A percentile compares a stretch with the other conserved stretches of the same genome.
These are phyloP conservation scores for Penicillium crustosum DNA, from an alignment of 2,329 filamentous ascomycete genomes.

Conservation along the genomic window DNA sequence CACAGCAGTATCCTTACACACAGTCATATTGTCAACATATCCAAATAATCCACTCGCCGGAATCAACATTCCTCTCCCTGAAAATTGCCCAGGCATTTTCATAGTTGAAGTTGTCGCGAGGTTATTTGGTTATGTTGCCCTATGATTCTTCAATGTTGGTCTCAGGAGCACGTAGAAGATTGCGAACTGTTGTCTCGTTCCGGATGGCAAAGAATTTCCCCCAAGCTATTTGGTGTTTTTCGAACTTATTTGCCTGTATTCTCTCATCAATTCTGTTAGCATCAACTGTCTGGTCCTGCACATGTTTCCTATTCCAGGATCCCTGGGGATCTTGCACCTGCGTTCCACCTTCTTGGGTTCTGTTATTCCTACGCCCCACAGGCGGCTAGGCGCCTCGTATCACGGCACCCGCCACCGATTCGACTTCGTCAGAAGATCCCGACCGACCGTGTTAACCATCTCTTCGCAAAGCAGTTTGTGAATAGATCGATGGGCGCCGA, in stretches of 20 bases:
- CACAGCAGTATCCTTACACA: conserved; percentile 47
- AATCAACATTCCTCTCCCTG: conserved; percentile 43
- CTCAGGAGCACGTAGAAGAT: conserved; percentile 27
- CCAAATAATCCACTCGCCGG: conserved; percentile 56
- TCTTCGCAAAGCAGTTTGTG: conserved; percentile 54
- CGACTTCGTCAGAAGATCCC: conserved; percentile 50
- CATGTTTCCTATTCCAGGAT: conserved; percentile 49
- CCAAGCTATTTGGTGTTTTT: conserved; percentile 21
- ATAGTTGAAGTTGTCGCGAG: conserved; percentile 53
- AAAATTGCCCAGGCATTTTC: conserved; percentile 29
- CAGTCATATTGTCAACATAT: conserved; percentile 38
- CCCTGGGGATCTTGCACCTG: conserved; percentile 37
- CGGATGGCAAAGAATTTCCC: conserved; percentile 29
- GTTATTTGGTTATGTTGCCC: conserved; percentile 46
- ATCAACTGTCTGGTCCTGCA: conserved; percentile 45
- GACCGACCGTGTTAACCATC: conserved; percentile 69
- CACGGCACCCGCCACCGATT: conserved; percentile 55
- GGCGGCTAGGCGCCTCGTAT: conserved; percentile 48
- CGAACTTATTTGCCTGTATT: conserved; percentile 15
- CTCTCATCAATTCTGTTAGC: conserved; percentile 14
- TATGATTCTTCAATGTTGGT: conserved; percentile 36
- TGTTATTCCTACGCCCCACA: conserved; percentile 16
- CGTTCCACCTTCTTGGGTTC: conserved; percentile 40
- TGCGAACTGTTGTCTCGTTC: conserved; percentile 43
- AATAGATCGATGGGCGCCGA: conserved; percentile 60